Base-by-base conservation (phyloP, 495 filamentous ascomycete genomes). In the Penicillium pancosmium region DNA sequence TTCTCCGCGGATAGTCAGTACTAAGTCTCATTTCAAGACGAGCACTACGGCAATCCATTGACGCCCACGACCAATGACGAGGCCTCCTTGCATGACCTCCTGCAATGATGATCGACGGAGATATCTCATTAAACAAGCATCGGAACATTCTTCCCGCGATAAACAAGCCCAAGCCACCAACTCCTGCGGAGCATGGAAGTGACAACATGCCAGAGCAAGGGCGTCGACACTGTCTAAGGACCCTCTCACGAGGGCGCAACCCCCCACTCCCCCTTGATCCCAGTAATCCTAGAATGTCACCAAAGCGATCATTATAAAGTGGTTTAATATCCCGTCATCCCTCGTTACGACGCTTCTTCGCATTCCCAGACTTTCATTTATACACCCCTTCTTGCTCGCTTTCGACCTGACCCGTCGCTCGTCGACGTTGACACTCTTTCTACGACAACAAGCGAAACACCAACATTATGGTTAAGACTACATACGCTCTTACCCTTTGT, bases 401-500 rank as follows among this genome's bases (percentile, higher is more conserved):
- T 44, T 27, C 11, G 9, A 18, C 52, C 25, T 41, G 1, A 38
- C 50, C 38, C 52, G 67, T 68, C 65, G 68, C 53, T 63, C 55
- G 67, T 38, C 60, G 67, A 50, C 68, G 52, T 57, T 63, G 58
- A 44, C 64, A 60, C 50, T 68, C 65, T 2, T 63, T 68, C 33
- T 38, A 5, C 16, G 21, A 19, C 25, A 5, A 31, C 46, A 27
- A 58, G 15, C 43, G 19, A 23, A 31, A 18, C 21, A 46, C 10
- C 21, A 33, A 52, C 62, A 70, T 46, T 2, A 68, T 70, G 68
- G 68, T 70, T 10, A 70, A 70, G 60, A 58, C 65, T 40, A 66
- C 60, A 35, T 66, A 68, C 33, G 65, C 62, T 8, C 57, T 70
- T 5, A 64, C 65, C 36, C 60, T 70, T 23, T 67, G 68, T 52